Evolutionary conservation across 768 basidiomycete species (phyloP), one percentile per base, ranked within the genome.

Genomic region (Coprinopsis marcescibilis): DNA sequence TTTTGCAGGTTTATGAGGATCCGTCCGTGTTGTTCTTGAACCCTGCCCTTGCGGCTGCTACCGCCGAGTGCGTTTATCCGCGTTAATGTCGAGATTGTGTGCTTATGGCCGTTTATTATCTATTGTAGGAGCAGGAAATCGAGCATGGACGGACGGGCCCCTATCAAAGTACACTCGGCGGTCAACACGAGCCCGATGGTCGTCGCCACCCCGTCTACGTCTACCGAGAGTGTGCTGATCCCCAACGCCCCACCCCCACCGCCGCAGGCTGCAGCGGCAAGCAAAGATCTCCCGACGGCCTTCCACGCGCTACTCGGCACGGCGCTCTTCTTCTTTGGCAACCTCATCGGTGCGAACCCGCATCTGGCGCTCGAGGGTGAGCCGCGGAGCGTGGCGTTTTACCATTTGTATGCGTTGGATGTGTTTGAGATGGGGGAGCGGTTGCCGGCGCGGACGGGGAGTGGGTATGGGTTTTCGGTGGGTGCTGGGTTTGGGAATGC

Each of bases 401-500:
- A 83, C 59, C 85, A 80, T 77, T 70, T 81, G 29, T 73, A 77
- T n/a, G 80, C 83, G 1, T 67, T 87, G 44, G 82, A 84, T 55
- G 78, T 82, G 5, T 82, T 86, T 54, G 80, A 84, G 62, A 78
- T 75, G 5, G 82, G 81, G 35, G 81, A 85, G 55, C 78, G 71
- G 52, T 63, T 81, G 5, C 81, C 81, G 0, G 70, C 26, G 65
- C 65, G 3, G 65, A 53, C 42, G 68, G 68, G 27, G 38, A 21
- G 4, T 8, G 21, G 38, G n/a, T n/a, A n/a, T n/a, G n/a, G n/a
- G n/a, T n/a, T n/a, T n/a, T n/a, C n/a, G n/a, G n/a, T n/a, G n/a
- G n/a, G n/a, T n/a, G n/a, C n/a, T 24, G 38, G 38, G 17, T 11
- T 40, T 8, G 8, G 8, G 35, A 11, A 23, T 20, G 25, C 38